Percentiles rank a stretch among this genome's conserved stretches.
Conservation (phyloP, 2,329 filamentous ascomycete species). For the Cytospora mali region DNA sequence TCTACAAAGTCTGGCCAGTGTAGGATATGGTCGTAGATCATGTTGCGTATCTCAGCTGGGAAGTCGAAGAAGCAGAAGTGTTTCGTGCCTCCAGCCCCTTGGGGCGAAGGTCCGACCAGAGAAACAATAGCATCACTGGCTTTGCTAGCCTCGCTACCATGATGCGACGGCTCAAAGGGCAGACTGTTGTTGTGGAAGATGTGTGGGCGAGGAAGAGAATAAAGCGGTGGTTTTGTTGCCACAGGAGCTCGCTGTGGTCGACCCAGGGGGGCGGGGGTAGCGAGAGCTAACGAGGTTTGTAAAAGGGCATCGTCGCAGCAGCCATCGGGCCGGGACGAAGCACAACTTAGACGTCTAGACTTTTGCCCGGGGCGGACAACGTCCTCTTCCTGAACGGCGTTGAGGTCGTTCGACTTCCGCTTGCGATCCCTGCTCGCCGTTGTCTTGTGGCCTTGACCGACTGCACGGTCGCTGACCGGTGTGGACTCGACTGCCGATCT, state of each 20-base stretch:
- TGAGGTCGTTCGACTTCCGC: slow-evolving; percentile 1
- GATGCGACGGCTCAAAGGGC: neutral
- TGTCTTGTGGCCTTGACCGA: neutral
- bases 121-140: neutral
- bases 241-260: neutral
- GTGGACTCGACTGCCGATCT: neutral
- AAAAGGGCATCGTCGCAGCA: neutral
- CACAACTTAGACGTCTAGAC: slow-evolving; percentile 8
- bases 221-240: neutral
- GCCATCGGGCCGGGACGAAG: slow-evolving; percentile 7
- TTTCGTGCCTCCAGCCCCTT: neutral
- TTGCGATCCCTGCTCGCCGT: neutral
- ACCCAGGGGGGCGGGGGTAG: neutral
- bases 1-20: slow-evolving; percentile 35
- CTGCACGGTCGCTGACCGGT: neutral
- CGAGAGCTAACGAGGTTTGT: neutral
- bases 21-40: slow-evolving; percentile 38
- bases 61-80: slow-evolving; percentile 35
- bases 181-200: too few relatives aligned
- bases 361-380: neutral
- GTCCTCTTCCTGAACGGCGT: neutral
- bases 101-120: too few relatives aligned
- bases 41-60: slow-evolving; percentile 40
- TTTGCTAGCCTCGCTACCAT: neutral
- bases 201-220: neutral